Evolutionary conservation across 1,139 yeast genomes (phyloP).

Genomic region (Spencermartinsiella ligniputridi): DNA sequence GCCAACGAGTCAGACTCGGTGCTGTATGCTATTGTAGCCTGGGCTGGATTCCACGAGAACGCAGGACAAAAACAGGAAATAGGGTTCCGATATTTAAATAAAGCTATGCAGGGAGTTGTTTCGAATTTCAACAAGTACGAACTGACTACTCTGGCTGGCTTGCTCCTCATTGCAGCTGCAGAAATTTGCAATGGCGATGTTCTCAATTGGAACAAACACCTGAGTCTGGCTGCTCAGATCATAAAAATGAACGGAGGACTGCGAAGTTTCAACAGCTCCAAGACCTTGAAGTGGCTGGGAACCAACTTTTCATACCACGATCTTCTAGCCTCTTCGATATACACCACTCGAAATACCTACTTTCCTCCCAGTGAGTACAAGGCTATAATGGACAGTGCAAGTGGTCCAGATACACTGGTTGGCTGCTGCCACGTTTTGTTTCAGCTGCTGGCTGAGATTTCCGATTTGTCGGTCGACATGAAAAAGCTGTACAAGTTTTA

Average conservation of each 20-base stretch:
- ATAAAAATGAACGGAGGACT: constrained; percentile 27
- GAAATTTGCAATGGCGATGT: constrained; percentile 30
- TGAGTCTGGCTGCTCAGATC: constrained; percentile 26
- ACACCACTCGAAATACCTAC: constrained; percentile 33
- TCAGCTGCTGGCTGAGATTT: constrained; percentile 63
- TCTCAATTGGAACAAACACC: constrained; percentile 28
- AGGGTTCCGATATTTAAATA: constrained; percentile 31
- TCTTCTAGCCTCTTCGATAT: constrained; percentile 53
- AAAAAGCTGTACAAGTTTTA: constrained; percentile 15
- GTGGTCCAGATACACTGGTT: constrained; percentile 59
- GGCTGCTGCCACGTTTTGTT: constrained; percentile 70
- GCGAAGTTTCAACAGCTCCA: constrained; percentile 45
- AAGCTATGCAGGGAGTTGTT: constrained; percentile 27
- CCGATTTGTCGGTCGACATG: constrained; percentile 52
- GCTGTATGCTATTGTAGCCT: constrained; percentile 63
- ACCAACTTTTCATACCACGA: constrained; percentile 85
- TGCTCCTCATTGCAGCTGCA: constrained; percentile 48
- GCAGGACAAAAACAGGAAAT: constrained; percentile 35
- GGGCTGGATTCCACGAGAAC: constrained; percentile 67
- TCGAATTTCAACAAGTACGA: constrained; percentile 23
- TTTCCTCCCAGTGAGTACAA: constrained; percentile 44
- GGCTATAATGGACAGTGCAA: constrained; percentile 36
- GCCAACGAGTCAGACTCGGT: constrained; percentile 68
- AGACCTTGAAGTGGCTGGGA: constrained; percentile 66
- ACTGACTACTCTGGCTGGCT: constrained; percentile 53